These are phyloP conservation scores for Hyphopichia buzzinii DNA, from an alignment of 1,139 yeast genomes.

Conservation along the genomic window DNA sequence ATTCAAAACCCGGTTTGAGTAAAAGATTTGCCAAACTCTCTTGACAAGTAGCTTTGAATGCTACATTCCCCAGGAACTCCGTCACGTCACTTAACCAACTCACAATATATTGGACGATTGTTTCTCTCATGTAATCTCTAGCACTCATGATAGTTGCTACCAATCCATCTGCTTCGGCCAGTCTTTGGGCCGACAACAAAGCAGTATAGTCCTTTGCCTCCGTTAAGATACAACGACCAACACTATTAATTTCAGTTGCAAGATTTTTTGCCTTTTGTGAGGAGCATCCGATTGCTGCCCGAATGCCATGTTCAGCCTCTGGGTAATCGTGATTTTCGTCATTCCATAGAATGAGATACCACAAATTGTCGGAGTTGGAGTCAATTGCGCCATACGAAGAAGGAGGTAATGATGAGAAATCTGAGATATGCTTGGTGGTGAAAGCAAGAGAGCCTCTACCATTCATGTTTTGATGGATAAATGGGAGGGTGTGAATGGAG, in stretches of 20 bases:
- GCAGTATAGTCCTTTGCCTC: conserved; percentile 16
- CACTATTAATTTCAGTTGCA: conserved; percentile 33
- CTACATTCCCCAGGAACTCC: conserved; percentile 22
- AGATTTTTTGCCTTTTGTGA: conserved; percentile 26
- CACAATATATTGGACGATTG: conserved; percentile 39
- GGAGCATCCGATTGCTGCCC: conserved; percentile 30
- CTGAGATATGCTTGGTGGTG: conserved; percentile 25
- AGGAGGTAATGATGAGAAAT: conserved; percentile 27
- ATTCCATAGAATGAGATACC: conserved; percentile 63
- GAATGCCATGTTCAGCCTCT: conserved; percentile 42
- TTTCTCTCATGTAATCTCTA: conserved; percentile 49
- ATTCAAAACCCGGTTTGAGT: conserved; percentile 25
- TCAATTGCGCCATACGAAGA: conserved; percentile 29
- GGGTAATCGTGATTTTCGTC: conserved; percentile 67
- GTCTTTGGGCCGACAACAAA: conserved; percentile 23
- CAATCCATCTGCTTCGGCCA: conserved; percentile 49
- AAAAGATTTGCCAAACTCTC: conserved; percentile 24
- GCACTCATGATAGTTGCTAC: conserved; percentile 54
- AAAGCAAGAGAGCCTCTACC: conserved; percentile 15
- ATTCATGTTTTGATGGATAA: conserved; percentile 27
- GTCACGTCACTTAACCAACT: conserved; percentile 50
- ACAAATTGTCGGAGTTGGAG: conserved; percentile 24
- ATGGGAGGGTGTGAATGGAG: conserved; percentile 35
- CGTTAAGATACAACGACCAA: conserved; percentile 30
- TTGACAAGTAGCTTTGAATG: conserved; percentile 25